Conservation (phyloP, 2,329 filamentous ascomycete species). For the Botryotinia convoluta region DNA sequence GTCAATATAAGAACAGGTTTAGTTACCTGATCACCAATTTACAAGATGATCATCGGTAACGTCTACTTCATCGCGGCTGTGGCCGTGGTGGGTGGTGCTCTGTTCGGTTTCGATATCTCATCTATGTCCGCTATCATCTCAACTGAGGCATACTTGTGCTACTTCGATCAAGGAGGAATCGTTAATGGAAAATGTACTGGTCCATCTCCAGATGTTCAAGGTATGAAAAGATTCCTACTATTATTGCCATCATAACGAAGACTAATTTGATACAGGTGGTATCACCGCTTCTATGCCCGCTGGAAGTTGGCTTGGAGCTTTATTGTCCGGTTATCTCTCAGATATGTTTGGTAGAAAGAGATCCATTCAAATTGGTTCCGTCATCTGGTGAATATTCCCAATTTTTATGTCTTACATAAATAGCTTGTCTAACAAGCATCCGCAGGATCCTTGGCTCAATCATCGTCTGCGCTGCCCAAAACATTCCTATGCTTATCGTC, state of each 20-base stretch:
- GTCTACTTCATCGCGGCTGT: slow-evolving; percentile 38
- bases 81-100: slow-evolving; percentile 36
- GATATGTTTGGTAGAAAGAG: slow-evolving; percentile 53
- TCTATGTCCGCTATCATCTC: slow-evolving; percentile 58
- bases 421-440: neutral
- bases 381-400: slow-evolving; percentile 42
- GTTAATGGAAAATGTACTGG: slow-evolving; percentile 50
- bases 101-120: slow-evolving; percentile 51
- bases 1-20: slow-evolving; percentile 9
- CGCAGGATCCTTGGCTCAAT: slow-evolving; percentile 60
- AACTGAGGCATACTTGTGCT: slow-evolving; percentile 49
- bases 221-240: slow-evolving; percentile 36
- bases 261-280: slow-evolving; percentile 52
- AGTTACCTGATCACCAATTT: neutral
- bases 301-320: slow-evolving; percentile 65
- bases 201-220: slow-evolving; percentile 42
- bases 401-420: neutral
- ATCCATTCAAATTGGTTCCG: slow-evolving; percentile 48
- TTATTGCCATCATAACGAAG: slow-evolving; percentile 44
- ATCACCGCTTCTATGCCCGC: slow-evolving; percentile 71
- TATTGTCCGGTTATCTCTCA: slow-evolving; percentile 57
- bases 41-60: slow-evolving; percentile 33
- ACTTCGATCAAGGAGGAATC: slow-evolving; percentile 45
- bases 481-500: slow-evolving; percentile 51
- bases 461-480: slow-evolving; percentile 57